Evolutionary conservation across 73 alveolate genomes (phyloP).

Genomic region (Diophrys appendiculata): DNA sequence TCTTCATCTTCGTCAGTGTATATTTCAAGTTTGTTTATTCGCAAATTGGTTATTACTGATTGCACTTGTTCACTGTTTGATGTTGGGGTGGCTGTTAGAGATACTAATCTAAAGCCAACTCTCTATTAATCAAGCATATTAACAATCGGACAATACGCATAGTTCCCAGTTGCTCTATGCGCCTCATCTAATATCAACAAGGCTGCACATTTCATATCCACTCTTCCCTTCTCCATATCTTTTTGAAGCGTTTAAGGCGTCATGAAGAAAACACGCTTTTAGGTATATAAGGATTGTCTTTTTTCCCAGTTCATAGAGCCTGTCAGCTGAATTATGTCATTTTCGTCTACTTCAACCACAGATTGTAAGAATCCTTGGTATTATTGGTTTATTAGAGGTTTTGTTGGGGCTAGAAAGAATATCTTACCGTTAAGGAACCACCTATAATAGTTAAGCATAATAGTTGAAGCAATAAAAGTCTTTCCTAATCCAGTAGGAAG

Average conservation of each 20-base stretch:
- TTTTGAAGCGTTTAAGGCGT: conserved; percentile 80
- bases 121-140: conserved; percentile 39
- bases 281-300: conserved; percentile 43
- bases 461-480: conserved; percentile 76
- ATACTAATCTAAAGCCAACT: conserved; percentile 69
- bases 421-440: conserved; percentile 82
- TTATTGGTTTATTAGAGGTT: conserved; percentile 73
- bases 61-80: conserved; percentile 63
- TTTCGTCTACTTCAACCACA: conserved; percentile 49
- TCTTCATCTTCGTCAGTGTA: conserved; percentile 80
- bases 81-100: conserved; percentile 83
- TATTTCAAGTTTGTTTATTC: conserved; percentile 61
- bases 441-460: conserved; percentile 65
- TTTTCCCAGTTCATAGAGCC: conserved; percentile 58
- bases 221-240: conserved; percentile 46
- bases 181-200: conserved; percentile 79
- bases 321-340: conserved; percentile 55
- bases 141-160: conserved; percentile 72
- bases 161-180: conserved; percentile 83
- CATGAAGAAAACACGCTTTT: conserved; percentile 68
- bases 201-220: conserved; percentile 24
- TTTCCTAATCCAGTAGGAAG: conserved; percentile 88
- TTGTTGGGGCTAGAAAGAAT: conserved; percentile 84
- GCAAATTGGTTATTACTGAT: conserved; percentile 53
- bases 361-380: conserved; percentile 39